Base-by-base conservation (phyloP, 192 early-diverging fungal species). In the Backusella mclennaniae region DNA sequence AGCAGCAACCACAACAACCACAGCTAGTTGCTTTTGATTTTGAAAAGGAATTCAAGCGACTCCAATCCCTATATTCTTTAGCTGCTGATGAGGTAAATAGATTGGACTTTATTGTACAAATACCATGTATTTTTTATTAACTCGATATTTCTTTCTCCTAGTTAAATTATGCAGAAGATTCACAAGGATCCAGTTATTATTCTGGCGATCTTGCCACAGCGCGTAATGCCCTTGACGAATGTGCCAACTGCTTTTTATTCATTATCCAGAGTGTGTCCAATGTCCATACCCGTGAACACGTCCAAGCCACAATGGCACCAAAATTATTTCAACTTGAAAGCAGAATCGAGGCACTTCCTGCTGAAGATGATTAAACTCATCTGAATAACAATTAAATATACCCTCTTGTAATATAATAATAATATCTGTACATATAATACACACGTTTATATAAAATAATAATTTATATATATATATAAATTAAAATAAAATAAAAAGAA, bases 151-250 rank as follows among this genome's bases (percentile, higher is more conserved):
- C 12, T 39, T 53, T 26, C 7, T 69, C 9, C 2, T 69, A 71
- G 69, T 8, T 71, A n/a, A 71, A 46, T 31, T 74, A 74, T 44
- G 73, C 73, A 42, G 59, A 66, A 23, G 73, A 74, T 74, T 74
- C 73, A 12, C 59, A 44, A 29, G 73, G 73, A 42, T 74, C 73
- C 23, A 19, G 35, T 31, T 74, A 74, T 66, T 74, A 74, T 29
- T 38, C 53, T 39, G 73, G 73, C n/a, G 73, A 74, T 74, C 35
- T 74, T 12, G 39, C 26, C 17, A 38, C 73, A 9, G 73, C 73
- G 6, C 31, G 38, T 31, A 38, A 74, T 42, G 73, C 73, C 33
- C 17, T 74, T 41, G 73, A 74, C 44, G 38, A 66, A 31, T 74
- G 73, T 23, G 36, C 36, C n/a, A 66, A 74, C 31, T 35, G 21